phyloP scores from a whole-genome alignment of 805 yeast species.

The Brettanomyces sp. region DNA sequence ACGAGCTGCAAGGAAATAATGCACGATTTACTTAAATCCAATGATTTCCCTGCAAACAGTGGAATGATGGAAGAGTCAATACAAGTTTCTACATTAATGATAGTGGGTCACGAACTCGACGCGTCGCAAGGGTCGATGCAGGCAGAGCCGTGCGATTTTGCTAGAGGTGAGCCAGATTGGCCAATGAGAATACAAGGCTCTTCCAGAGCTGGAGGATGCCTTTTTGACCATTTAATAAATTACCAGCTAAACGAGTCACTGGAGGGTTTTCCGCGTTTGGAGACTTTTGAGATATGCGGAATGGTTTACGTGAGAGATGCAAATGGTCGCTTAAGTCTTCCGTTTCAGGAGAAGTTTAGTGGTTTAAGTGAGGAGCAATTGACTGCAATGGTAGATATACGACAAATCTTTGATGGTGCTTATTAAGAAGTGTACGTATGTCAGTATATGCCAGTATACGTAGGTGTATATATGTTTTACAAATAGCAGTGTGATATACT shows the following conservation, averaged over 20 bases:
- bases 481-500: too few relatives aligned
- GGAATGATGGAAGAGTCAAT: slow-evolving; percentile 16
- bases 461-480: too few relatives aligned
- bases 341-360: slow-evolving; percentile 16
- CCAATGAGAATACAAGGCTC: too few relatives aligned
- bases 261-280: slow-evolving; percentile 11
- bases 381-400: slow-evolving; percentile 19
- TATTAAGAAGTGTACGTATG: neutral
- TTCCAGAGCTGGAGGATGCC: slow-evolving; percentile 11
- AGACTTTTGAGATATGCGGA: slow-evolving; percentile 24
- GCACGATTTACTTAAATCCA: neutral
- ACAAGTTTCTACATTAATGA: slow-evolving; percentile 22
- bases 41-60: neutral
- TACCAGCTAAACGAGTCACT: slow-evolving; percentile 18
- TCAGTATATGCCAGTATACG: too few relatives aligned
- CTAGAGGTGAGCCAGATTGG: too few relatives aligned
- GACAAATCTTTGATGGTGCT: slow-evolving; percentile 17
- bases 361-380: slow-evolving; percentile 14
- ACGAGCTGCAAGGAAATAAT: slow-evolving; percentile 10
- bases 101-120: slow-evolving; percentile 24
- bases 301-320: slow-evolving; percentile 14
- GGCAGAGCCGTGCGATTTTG: slow-evolving; percentile 1
- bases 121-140: slow-evolving; percentile 11
- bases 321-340: slow-evolving; percentile 9
- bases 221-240: slow-evolving; percentile 22